Conservation (phyloP, 805 yeast species). For the Wickerhamia fluorescens region DNA sequence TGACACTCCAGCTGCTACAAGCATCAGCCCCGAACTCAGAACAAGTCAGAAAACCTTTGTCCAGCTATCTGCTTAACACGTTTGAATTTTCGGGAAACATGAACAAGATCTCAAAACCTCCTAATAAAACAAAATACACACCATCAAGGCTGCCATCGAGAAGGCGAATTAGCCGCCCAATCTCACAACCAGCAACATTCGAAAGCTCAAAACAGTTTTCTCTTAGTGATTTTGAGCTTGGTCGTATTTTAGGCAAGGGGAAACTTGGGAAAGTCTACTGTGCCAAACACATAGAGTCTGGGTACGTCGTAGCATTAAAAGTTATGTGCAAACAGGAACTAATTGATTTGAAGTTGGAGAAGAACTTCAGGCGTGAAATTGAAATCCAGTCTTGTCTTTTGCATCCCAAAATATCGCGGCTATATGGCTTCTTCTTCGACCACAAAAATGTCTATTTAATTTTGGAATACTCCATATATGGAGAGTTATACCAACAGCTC, state of each 20-base stretch:
- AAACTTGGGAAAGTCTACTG: constrained; percentile 91
- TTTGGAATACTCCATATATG: constrained; percentile 77
- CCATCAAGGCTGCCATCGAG: constrained; percentile 1
- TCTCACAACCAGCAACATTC: neutral
- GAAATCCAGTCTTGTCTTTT: constrained; percentile 78
- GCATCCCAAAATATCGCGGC: constrained; percentile 73
- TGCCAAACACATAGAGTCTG: constrained; percentile 66
- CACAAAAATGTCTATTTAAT: constrained; percentile 71
- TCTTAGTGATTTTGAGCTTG: constrained; percentile 74
- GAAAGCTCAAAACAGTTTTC: constrained; percentile 7
- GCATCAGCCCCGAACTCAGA: too few species aligned
- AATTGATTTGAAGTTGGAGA: constrained; percentile 66
- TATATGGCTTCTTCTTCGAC: constrained; percentile 85
- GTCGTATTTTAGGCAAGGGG: constrained; percentile 84
- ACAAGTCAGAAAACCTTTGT: constrained; percentile 12
- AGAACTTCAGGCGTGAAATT: constrained; percentile 83
- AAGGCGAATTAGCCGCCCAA: neutral
- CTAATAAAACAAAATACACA: constrained; percentile 1
- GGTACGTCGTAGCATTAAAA: constrained; percentile 83
- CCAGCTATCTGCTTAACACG: constrained; percentile 10
- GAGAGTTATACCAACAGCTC: constrained; percentile 76
- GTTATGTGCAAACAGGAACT: constrained; percentile 84
- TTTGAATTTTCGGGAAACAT: constrained; percentile 5
- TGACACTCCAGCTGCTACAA: too few species aligned
- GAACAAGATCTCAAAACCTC: too few species aligned